Evolutionary conservation across 345 rosid species (phyloP), one percentile per base, ranked within the genome.

Genomic region (Anacardium occidentale): DNA sequence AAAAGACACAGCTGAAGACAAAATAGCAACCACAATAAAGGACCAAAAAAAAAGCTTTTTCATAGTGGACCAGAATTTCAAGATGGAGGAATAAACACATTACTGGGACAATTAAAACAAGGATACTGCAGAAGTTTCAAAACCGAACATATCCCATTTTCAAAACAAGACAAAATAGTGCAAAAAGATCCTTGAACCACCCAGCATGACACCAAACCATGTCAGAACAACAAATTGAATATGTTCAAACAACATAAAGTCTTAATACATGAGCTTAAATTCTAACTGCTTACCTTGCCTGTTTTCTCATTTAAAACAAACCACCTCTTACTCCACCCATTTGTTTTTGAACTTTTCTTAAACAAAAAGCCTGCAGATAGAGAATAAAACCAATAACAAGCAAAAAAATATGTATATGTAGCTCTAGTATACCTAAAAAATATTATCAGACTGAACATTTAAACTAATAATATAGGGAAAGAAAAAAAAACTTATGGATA

Each of bases 261-360:
- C 22, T 57, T 54, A 21, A 26, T 58, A 14, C n/a, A 58, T 70
- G 50, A 40, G n/a, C 63, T 45, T 12, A 44, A 70, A 29, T 29
- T 45, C 29, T 67, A 32, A 24, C 68, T n/a, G 70, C 89, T 79
- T 70, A 90, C 99, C 97, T 96, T 96, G 83, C 99, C 98, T 75
- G 82, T 93, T 85, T 91, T 96, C 80, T 91, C 97, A 85, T 91
- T 96, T 74, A 96, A 81, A 57, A 96, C 99, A 86, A 96, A 96
- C 98, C 98, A 96, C 61, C 94, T 84, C 80, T 82, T 81, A 73
- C 94, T 89, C 99, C 99, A 96, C 40, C 92, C 97, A 78, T 83
- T 90, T 64, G 91, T 84, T 85, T 93, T 96, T 66, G 79, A 96
- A 83, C 99, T 96, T 81, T 87, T 96, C 85, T 93, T 96, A 85